These are phyloP conservation scores for Candida mesenterica DNA, from an alignment of 1,139 yeast genomes.

Conservation along the genomic window DNA sequence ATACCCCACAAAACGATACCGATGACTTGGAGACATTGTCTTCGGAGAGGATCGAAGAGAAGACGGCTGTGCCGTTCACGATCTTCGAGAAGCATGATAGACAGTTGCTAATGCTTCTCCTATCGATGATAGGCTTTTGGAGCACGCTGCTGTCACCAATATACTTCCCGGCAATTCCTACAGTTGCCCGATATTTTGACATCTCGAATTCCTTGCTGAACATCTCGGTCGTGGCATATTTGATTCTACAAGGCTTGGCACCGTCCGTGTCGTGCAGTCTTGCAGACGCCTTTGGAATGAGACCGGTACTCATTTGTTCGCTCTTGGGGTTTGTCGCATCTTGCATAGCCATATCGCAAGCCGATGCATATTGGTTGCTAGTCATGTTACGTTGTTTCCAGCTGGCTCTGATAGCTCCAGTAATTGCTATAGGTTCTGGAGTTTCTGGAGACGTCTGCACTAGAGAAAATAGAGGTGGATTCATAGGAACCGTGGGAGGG, in stretches of 20 bases:
- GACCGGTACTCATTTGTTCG: conserved; percentile 61
- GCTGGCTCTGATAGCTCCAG: conserved; percentile 43
- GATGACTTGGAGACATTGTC: background rate
- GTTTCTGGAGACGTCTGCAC: conserved; percentile 43
- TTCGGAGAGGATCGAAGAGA: background rate
- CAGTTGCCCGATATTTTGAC: conserved; percentile 27
- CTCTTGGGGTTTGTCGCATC: conserved; percentile 53
- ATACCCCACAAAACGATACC: too few relatives aligned
- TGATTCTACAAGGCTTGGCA: conserved; percentile 36
- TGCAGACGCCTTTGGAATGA: conserved; percentile 68
- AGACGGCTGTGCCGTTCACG: conserved; percentile 12
- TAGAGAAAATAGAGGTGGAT: conserved; percentile 36
- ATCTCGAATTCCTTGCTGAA: conserved; percentile 27
- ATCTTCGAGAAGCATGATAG: conserved; percentile 15
- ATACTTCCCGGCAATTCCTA: conserved; percentile 42
- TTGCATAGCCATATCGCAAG: conserved; percentile 58
- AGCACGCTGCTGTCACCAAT: conserved; percentile 40
- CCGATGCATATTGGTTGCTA: conserved; percentile 41
- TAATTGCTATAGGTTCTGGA: conserved; percentile 38
- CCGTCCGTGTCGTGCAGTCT: conserved; percentile 65
- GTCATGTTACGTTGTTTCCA: conserved; percentile 38
- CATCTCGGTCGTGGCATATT: conserved; percentile 38
- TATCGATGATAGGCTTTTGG: conserved; percentile 39
- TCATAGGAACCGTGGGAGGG: conserved; percentile 39
- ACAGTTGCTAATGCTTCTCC: conserved; percentile 20